Evolutionary conservation across 495 filamentous ascomycete species (phyloP), one percentile per base, ranked within the genome.

Genomic region (Thozetella sp.): DNA sequence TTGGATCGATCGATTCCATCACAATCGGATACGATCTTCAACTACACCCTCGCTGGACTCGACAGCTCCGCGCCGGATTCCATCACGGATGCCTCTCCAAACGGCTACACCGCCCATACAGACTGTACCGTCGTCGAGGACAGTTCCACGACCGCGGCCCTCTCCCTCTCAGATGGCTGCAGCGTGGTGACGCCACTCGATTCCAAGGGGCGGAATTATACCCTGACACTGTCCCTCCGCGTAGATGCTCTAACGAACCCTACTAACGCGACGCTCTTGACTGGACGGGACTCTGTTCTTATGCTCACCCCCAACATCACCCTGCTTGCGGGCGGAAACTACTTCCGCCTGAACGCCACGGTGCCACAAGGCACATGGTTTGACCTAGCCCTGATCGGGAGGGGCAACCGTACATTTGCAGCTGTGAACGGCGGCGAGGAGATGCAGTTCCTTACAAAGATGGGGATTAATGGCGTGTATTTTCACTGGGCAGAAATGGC

Each of bases 171-270:
- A 17, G 40, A 11, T 48, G n/a, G 10, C 10, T 48, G 43, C n/a
- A 48, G 43, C 15, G 6, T 84, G 1, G 62, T 59, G 13, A 80
- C 79, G 17, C 80, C 77, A 0, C 64, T 84, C 1, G 59, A 65
- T 15, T 78, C 76, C 25, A 83, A 83, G 58, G 80, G 81, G 2
- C 66, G 78, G 43, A 72, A 81, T 58, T 84, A 83, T 61, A 79
- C 76, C 2, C 70, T 84, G 9, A 75, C 79, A 0, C 73, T 81
- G 40, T 67, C 65, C 25, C 61, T 82, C 1, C 67, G 65, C 12
- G 55, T 78, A 2, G 71, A 74, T 2, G 59, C 63, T 9, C 55
- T n/a, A 1, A 46, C 51, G 0, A 69, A 76, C 24, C 73, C 73
- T 4, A 13, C 43, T 19, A 11, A 20, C 10, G 43, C 10, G 2